phyloP scores from a whole-genome alignment of 148 eudicot species.

The Chenopodium berlandieri region DNA sequence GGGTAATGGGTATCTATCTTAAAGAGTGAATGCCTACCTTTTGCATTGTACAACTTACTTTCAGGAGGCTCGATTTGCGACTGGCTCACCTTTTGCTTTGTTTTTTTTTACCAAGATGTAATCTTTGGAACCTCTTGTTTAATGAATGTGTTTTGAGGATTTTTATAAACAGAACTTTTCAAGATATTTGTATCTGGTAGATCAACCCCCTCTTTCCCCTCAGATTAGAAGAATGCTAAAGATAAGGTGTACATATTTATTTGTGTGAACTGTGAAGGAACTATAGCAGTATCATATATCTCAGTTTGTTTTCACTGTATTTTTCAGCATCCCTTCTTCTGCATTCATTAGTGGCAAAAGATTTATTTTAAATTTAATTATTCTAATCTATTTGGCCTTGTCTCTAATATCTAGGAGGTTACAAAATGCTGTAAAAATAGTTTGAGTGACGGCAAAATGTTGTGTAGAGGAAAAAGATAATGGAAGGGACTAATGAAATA shows the following conservation, averaged over 20 bases:
- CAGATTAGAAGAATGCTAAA: background rate
- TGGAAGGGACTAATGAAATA: too few relatives aligned
- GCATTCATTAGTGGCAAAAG: too few relatives aligned
- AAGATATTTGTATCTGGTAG: background rate
- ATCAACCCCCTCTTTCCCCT: background rate
- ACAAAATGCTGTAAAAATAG: too few relatives aligned
- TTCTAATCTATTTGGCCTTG: too few relatives aligned
- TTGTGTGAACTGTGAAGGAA: background rate
- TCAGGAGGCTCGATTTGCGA: constrained; percentile 14
- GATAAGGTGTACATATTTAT: background rate
- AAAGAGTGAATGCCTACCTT: constrained; percentile 14
- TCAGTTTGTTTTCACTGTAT: too few relatives aligned
- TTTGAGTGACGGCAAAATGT: too few relatives aligned
- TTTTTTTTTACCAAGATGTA: background rate
- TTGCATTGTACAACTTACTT: constrained; percentile 9
- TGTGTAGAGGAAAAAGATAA: too few relatives aligned
- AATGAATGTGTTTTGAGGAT: background rate
- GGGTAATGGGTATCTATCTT: background rate
- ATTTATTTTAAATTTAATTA: too few relatives aligned
- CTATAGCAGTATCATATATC: background rate
- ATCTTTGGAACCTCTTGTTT: constrained; percentile 13
- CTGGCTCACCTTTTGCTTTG: background rate
- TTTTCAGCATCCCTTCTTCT: too few relatives aligned
- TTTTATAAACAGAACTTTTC: background rate
- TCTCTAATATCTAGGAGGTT: too few relatives aligned